Conservation (phyloP, 139 green algal species). For the Chlorella sp. region DNA sequence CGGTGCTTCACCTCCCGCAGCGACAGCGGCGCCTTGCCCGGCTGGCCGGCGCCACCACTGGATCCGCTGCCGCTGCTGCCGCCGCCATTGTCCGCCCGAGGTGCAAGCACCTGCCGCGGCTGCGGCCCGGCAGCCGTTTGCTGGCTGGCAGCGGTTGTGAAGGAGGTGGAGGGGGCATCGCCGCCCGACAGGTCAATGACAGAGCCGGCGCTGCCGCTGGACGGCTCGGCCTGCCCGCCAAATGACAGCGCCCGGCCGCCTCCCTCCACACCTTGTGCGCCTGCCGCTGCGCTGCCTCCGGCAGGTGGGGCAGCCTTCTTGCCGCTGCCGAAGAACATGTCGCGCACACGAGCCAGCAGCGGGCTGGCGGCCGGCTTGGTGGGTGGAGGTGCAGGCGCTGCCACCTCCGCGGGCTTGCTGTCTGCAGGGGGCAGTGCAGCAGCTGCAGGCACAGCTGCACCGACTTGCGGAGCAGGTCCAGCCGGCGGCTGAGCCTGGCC, state of each 20-base stretch:
- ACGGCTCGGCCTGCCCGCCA: not conserved
- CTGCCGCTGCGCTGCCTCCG: not conserved
- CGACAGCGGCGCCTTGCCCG: not conserved
- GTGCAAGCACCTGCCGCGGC: not conserved
- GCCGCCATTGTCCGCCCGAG: not conserved
- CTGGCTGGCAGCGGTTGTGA: not conserved
- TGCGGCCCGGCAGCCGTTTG: not conserved
- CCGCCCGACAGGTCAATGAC: no score
- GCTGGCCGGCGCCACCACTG: not conserved
- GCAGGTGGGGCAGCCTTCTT: not conserved
- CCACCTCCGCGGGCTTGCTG: not conserved
- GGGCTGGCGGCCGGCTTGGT: conserved; percentile 18
- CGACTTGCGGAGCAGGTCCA: not conserved
- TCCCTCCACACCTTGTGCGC: no score
- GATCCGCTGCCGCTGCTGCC: not conserved
- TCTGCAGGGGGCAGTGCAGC: not conserved
- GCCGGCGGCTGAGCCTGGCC: no score
- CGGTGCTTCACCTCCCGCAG: not conserved
- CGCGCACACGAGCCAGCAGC: not conserved
- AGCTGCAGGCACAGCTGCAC: not conserved
- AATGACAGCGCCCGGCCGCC: not conserved
- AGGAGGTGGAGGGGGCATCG: no score
- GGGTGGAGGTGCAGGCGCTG: not conserved
- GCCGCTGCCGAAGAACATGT: not conserved
- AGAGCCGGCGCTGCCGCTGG: not conserved